Evolutionary conservation across 78 protist genomes (phyloP).

Genomic region (Polysphondylium violaceum): DNA sequence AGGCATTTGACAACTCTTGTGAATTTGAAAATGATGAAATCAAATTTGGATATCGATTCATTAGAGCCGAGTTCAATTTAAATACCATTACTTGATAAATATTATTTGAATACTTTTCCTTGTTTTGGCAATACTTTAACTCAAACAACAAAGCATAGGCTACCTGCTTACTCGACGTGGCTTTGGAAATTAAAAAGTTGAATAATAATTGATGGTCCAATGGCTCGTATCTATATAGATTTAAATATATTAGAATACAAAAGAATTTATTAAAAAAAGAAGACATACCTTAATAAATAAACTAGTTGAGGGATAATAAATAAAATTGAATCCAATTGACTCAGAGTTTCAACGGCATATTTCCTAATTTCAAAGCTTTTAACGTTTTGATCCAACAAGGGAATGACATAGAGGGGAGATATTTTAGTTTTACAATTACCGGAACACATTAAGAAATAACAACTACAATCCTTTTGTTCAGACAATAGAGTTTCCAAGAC

Average conservation of each 20-base stretch:
- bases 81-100: conserved; percentile 34
- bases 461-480: conserved; percentile 7
- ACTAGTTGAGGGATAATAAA: conserved; percentile 56
- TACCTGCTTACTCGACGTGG: not conserved
- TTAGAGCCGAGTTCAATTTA: not conserved
- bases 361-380: conserved; percentile 5
- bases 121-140: conserved; percentile 43
- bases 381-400: conserved; percentile 39
- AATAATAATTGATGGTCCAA: not conserved
- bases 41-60: not conserved
- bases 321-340: not conserved
- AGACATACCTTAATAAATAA: conserved; percentile 48
- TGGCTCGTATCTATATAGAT: conserved; percentile 25
- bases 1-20: conserved; percentile 10
- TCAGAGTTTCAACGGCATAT: conserved; percentile 28
- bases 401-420: conserved; percentile 19
- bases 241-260: not conserved
- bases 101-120: conserved; percentile 7
- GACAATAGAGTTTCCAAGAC: not conserved
- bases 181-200: conserved; percentile 12
- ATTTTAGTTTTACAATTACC: conserved; percentile 21
- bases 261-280: not conserved
- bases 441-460: conserved; percentile 68
- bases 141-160: conserved; percentile 52
- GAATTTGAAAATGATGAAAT: not conserved